Evolutionary conservation across 192 early-diverging fungal species (phyloP).

Genomic region (Irineochytrium annulatum): DNA sequence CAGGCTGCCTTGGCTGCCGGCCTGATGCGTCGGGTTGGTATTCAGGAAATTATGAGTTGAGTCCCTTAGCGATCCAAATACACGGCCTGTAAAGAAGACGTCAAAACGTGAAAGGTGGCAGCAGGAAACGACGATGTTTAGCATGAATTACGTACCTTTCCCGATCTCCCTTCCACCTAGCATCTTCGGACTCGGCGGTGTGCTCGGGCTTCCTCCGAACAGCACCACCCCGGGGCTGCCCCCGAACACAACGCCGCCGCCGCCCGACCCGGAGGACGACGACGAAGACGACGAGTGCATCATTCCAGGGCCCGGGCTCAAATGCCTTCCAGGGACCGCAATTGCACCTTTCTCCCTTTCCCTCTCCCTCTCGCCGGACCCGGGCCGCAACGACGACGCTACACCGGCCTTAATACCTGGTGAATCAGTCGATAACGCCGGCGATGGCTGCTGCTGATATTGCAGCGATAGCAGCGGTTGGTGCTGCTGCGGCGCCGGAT

Average conservation of each 20-base stretch:
- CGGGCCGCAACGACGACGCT: too few species aligned
- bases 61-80: slow-evolving; percentile 40
- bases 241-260: not conserved
- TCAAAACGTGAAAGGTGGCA: not conserved
- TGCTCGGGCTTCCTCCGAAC: not conserved
- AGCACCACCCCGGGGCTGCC: not conserved
- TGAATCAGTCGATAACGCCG: too few species aligned
- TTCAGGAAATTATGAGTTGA: slow-evolving; percentile 36
- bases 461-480: too few species aligned
- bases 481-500: too few species aligned
- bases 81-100: slow-evolving; percentile 13
- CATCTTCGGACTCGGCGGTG: not conserved
- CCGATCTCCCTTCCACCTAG: not conserved
- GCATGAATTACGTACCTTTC: not conserved
- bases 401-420: too few species aligned
- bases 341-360: too few species aligned
- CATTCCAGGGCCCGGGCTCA: too few species aligned
- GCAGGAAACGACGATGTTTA: too few species aligned
- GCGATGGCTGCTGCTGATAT: too few species aligned
- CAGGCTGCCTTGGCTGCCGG: too few species aligned
- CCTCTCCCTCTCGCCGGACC: not conserved
- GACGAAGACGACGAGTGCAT: not conserved
- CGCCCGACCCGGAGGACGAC: too few species aligned
- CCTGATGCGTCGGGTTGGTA: slow-evolving; percentile 1
- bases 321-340: too few species aligned